Conservation (phyloP, 2,329 filamentous ascomycete genomes). For the Chrysoporthe cubensis region DNA sequence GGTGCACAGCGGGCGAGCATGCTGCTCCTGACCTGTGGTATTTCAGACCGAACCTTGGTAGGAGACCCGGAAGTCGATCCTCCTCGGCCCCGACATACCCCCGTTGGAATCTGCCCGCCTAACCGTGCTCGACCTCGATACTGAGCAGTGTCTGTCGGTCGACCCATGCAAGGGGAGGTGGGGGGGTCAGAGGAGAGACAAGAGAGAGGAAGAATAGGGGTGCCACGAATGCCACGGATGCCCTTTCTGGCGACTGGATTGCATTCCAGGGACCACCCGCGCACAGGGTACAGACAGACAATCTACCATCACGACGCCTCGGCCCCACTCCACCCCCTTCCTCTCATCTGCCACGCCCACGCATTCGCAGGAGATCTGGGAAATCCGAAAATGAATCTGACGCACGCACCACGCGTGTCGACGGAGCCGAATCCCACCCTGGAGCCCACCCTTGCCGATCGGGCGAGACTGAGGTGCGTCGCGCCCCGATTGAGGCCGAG, state of each 20-base stretch:
- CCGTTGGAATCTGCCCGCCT: not conserved
- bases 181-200: not conserved
- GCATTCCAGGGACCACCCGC: not conserved
- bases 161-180: not conserved
- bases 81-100: not conserved
- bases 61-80: conserved; percentile 1
- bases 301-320: conserved; percentile 12
- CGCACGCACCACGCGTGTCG: conserved; percentile 13
- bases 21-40: conserved; percentile 1
- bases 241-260: not conserved
- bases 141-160: not conserved
- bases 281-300: not conserved
- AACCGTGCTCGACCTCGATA: not conserved
- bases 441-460: conserved; percentile 3
- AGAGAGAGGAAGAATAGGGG: not conserved
- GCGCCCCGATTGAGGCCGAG: conserved; percentile 10
- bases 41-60: not conserved
- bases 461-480: conserved; percentile 1
- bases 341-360: conserved; percentile 4
- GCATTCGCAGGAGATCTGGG: not conserved
- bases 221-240: conserved; percentile 1
- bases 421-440: conserved; percentile 7
- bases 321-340: conserved; percentile 5
- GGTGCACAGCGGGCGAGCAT: not conserved
- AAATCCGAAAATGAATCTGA: conserved; percentile 8